A percentile compares a stretch with the other conserved stretches of the same genome.
Evolutionary conservation across 345 rosid species (phyloP).

Genomic region (Eucalyptus camaldulensis): DNA sequence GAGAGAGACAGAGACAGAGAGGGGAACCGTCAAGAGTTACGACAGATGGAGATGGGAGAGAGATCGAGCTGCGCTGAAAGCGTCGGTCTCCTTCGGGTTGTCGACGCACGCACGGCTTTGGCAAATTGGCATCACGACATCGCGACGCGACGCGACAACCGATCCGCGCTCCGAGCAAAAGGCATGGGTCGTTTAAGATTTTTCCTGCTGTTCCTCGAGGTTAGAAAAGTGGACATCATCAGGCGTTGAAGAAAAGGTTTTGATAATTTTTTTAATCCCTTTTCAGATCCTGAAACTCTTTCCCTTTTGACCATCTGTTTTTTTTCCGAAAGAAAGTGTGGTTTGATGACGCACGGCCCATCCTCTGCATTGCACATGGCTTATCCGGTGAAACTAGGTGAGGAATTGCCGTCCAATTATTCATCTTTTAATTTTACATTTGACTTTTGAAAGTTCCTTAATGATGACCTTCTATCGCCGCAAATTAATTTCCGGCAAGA

Average conservation of each 20-base stretch:
- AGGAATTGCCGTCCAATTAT: neutral
- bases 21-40: neutral
- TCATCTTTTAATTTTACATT: neutral
- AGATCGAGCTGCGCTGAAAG: neutral
- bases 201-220: neutral
- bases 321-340: neutral
- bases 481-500: rapidly evolving
- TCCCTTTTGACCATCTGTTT: no score
- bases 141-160: neutral
- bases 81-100: neutral
- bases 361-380: neutral
- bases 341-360: neutral
- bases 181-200: neutral
- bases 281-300: neutral
- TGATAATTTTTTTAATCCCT: neutral
- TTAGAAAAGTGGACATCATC: neutral
- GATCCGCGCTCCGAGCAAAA: neutral
- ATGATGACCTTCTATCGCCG: no score
- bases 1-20: neutral
- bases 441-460: neutral
- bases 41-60: neutral
- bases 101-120: neutral
- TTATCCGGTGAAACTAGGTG: neutral
- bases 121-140: neutral
- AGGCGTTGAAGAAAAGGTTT: neutral